Percentiles rank a stretch among this genome's conserved stretches.
Evolutionary conservation across 768 basidiomycete species (phyloP).

Genomic region (Coprinopsis sp.): DNA sequence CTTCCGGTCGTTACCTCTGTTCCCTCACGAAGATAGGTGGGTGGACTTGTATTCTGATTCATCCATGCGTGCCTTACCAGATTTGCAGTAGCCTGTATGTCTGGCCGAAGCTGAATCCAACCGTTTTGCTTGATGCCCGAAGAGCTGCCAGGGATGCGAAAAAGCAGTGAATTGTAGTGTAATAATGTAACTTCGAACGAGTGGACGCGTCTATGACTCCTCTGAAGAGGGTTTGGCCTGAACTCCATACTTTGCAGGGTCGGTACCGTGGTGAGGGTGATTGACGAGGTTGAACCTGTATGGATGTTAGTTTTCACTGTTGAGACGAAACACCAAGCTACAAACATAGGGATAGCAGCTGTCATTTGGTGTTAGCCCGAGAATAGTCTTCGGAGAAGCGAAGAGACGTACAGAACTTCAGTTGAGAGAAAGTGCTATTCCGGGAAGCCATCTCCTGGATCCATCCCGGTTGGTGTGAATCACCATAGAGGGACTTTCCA

Average conservation of each 20-base stretch:
- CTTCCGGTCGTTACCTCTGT: conserved; percentile 18
- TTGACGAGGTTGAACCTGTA: conserved; percentile 93
- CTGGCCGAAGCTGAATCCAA: conserved; percentile 37
- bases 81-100: conserved; percentile 19
- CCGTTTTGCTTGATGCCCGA: conserved; percentile 25
- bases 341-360: conserved; percentile 48
- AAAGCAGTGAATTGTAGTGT: neutral
- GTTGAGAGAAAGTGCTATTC: conserved; percentile 90
- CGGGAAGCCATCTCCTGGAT: conserved; percentile 82
- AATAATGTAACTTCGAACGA: conserved; percentile 1
- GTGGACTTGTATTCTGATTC: conserved; percentile 6
- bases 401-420: conserved; percentile 73
- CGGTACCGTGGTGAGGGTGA: conserved; percentile 82
- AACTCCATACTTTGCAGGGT: conserved; percentile 73
- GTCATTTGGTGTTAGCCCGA: conserved; percentile 2
- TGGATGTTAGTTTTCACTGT: conserved; percentile 5
- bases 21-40: conserved; percentile 12
- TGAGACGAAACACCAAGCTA: neutral
- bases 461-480: conserved; percentile 77
- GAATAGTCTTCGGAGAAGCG: conserved; percentile 8
- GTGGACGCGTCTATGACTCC: conserved; percentile 8
- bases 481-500: conserved; percentile 85
- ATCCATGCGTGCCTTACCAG: conserved; percentile 5
- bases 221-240: conserved; percentile 28
- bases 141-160: conserved; percentile 7